Percentiles rank a stretch among this genome's conserved stretches.
These are phyloP conservation scores for Mucor mucedo DNA, from an alignment of 371 early-diverging fungal species.

Conservation along the genomic window DNA sequence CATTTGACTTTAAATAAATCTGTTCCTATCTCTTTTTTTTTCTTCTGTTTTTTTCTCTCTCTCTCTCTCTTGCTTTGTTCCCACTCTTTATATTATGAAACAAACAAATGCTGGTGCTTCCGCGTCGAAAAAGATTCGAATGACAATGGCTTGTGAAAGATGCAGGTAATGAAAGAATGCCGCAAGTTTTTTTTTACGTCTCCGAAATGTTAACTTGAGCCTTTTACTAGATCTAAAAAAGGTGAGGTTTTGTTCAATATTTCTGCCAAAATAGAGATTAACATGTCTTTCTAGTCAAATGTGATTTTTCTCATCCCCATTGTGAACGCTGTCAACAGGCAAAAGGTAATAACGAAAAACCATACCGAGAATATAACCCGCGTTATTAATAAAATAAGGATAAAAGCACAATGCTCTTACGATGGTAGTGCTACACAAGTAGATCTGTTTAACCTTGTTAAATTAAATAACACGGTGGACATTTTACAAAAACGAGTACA, in stretches of 20 bases:
- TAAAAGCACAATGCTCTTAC: conserved; percentile 46
- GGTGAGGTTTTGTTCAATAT: conserved; percentile 29
- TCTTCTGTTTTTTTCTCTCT: neutral
- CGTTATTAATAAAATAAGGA: neutral
- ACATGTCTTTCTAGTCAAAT: conserved; percentile 42
- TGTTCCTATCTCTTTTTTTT: neutral
- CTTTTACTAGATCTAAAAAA: conserved; percentile 42
- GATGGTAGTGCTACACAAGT: conserved; percentile 54
- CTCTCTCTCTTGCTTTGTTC: neutral
- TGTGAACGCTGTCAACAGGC: conserved; percentile 47
- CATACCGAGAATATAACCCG: neutral
- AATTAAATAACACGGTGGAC: conserved; percentile 49
- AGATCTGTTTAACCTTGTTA: conserved; percentile 52
- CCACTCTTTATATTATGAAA: conserved; percentile 8
- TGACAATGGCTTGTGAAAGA: conserved; percentile 62
- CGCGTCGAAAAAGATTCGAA: conserved; percentile 52
- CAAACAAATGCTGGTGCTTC: conserved; percentile 13
- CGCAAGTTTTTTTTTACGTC: neutral
- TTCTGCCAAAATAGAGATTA: neutral
- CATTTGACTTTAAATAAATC: too few species aligned
- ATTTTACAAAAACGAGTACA: conserved; percentile 37
- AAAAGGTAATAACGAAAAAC: conserved; percentile 35
- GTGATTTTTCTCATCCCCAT: conserved; percentile 56
- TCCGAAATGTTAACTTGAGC: neutral
- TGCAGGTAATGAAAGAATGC: conserved; percentile 42